Base-by-base conservation (phyloP, 805 yeast species). In the Wickerhamomyces hampshirensis region DNA sequence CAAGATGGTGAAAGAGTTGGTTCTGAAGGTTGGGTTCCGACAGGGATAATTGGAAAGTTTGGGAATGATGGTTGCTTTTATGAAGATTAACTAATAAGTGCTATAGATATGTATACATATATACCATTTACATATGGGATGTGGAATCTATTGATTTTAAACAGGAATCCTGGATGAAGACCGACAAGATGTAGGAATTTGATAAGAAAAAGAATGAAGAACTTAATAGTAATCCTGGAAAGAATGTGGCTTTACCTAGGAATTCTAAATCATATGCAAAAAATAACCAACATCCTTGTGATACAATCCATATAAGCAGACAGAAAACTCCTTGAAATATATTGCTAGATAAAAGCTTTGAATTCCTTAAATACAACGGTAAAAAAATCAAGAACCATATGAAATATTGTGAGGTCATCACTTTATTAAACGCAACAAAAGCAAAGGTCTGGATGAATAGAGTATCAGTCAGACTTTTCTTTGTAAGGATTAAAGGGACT, bases 391-490 rank as follows among this genome's bases (percentile, higher is more conserved):
- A 62, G 53, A 83, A 93, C 98, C 98, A 93, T 43, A 91, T 76
- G 60, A 93, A 93, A 60, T 93, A 93, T 63, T 93, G 98, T 1
- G 96, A 86, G 0, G 98, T 93, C 51, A 87, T 80, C 16, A 84
- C 93, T 59, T 84, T 84, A 62, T 84, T 84, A 60, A 74, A 83
- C 1, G 85, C 66, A 13, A 84, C 88, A 59, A 84, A 84, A n/a
- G 78, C 68, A 50, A 82, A 73, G 0, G 94, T 84, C 56, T 84
- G 93, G 10, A 88, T 63, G 43, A 91, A 89, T 43, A 83, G 52
- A 3, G 82, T 68, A 31, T 71, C 65, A 15, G 71, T 55, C 5
- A 80, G 46, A 33, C 69, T 67, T 10, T 51, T 53, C 36, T 62
- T 62, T 10, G 68, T 70, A 33, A 71, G 62, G 16, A 51, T 55